Conservation (phyloP, 257 asterid species). For the Solanum paucissectum region DNA sequence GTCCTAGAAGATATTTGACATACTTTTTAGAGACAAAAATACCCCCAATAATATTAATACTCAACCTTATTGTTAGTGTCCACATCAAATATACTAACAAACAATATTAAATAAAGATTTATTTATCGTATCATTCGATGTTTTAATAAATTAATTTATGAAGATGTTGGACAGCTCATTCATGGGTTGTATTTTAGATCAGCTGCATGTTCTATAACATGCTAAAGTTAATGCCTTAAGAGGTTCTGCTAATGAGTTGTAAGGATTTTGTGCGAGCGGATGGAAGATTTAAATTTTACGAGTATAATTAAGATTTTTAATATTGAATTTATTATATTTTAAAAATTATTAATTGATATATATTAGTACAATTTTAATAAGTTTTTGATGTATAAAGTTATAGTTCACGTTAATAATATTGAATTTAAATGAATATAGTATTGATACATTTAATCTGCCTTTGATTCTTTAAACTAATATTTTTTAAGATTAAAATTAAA, state of each 20-base stretch:
- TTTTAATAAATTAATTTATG: neutral
- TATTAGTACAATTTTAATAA: neutral
- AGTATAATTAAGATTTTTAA: neutral
- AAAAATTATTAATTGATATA: neutral
- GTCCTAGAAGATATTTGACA: neutral
- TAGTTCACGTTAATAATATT: neutral
- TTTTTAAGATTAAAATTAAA: neutral
- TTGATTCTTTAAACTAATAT: neutral
- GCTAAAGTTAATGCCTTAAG: neutral
- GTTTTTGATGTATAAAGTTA: neutral
- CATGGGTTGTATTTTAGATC: neutral
- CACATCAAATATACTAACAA: neutral
- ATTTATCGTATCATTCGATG: neutral
- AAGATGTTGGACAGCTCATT: neutral
- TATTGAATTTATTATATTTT: neutral
- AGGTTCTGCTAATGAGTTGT: neutral
- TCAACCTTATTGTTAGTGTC: neutral
- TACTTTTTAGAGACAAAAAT: neutral
- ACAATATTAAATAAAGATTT: neutral
- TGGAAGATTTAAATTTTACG: neutral
- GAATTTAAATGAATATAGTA: neutral
- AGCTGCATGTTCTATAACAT: neutral
- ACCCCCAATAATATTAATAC: neutral
- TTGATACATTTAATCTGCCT: neutral
- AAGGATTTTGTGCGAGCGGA: neutral